Conservation (phyloP, 2,329 filamentous ascomycete genomes). For the Karstenula rhodostoma region DNA sequence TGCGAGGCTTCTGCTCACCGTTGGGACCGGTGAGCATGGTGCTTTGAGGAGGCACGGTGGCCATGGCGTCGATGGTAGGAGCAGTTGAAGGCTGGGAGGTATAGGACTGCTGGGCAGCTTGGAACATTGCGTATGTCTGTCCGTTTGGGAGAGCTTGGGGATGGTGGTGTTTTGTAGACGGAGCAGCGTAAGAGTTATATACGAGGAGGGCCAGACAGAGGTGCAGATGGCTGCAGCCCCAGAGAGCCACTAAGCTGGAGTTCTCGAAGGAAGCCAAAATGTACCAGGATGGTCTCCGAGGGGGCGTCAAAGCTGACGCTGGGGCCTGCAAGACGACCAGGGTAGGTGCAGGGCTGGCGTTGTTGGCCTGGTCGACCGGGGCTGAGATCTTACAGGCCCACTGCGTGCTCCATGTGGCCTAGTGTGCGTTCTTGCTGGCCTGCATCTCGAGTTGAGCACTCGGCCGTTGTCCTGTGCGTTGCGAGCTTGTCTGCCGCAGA, state of each 20-base stretch:
- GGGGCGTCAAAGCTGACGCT: constrained; percentile 44
- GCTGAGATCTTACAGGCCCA: constrained; percentile 46
- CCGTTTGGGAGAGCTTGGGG: constrained; percentile 19
- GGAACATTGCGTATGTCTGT: constrained; percentile 37
- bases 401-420: constrained; percentile 33
- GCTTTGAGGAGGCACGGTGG: constrained; percentile 26
- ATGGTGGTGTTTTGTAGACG: constrained; percentile 26
- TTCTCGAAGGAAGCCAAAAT: constrained; percentile 28
- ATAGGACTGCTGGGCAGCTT: constrained; percentile 37
- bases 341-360: constrained; percentile 39
- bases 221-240: constrained; percentile 26
- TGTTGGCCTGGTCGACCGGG: constrained; percentile 38
- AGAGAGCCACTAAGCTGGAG: constrained; percentile 25
- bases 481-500: constrained; percentile 17
- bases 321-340: constrained; percentile 35
- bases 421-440: constrained; percentile 27
- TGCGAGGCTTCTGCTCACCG: constrained; percentile 43
- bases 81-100: constrained; percentile 32
- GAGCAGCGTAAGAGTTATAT: constrained; percentile 41
- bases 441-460: constrained; percentile 35
- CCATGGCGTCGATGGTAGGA: constrained; percentile 36
- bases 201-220: constrained; percentile 29
- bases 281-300: constrained; percentile 27
- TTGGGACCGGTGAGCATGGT: constrained; percentile 32
- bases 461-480: constrained; percentile 13